Base-by-base conservation (phyloP, 208 protist genomes). In the Balamuthia mandrillaris region DNA sequence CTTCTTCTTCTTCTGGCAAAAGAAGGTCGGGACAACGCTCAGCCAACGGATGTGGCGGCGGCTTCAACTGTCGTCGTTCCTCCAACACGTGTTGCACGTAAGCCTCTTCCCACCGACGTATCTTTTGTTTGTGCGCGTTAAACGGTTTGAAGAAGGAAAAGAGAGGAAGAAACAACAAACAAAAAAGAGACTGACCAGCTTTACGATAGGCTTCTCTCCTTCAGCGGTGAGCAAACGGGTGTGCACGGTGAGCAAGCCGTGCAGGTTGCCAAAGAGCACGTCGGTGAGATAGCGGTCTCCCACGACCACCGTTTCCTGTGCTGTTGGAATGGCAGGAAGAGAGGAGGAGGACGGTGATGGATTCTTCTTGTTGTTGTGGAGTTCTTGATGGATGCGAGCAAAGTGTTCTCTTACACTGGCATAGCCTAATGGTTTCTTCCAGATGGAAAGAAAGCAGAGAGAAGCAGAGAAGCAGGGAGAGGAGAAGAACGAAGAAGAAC, bases 201-300 rank as follows among this genome's bases (percentile, higher is more conserved):
- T 85, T 33, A 86, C 88, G 44, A 88, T 31, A 10, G 44, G 21
- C 35, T 68, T 65, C 51, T 90, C 88, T 54, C 88, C 88, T 10
- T 24, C 21, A 14, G 44, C 66, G 27, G 88, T 88, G 0, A 90
- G 86, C 3, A 81, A 70, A 2, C 35, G 21, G 1, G 85, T 90
- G 66, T 81, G 86, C 9, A 90, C 74, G 21, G 83, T 88, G 35
- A 90, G 58, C 88, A 90, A 89, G 2, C 88, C 88, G 82, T 90
- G 87, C 3, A 89, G 37, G 82, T 90, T 90, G 24, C 88, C 88
- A 70, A 90, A 90, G 18, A 87, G 16, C 21, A 90, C 60, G 58
- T 90, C 88, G 10, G 88, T 90, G 31, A 89, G 49, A 39, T 77
- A 87, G 35, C 88, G 58, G 56, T 90, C 88, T 61, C 88, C 88